These are phyloP conservation scores for Senna siamea DNA, from an alignment of 306 rosid species.

Conservation along the genomic window DNA sequence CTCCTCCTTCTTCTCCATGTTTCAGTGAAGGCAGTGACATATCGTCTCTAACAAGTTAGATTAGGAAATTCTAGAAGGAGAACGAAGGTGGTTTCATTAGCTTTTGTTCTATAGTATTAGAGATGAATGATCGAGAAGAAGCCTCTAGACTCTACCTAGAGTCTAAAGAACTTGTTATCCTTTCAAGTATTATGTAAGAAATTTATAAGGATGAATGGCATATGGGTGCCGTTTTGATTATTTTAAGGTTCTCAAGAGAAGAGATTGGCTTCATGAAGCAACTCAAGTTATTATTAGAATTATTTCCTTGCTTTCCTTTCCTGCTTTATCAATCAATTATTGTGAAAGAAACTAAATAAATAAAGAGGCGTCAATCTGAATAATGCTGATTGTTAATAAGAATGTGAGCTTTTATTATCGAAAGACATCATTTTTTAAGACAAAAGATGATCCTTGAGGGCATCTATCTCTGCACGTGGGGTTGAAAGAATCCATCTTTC, in stretches of 20 bases:
- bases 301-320: no score
- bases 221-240: slow-evolving; percentile 1
- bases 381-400: slow-evolving; percentile 35
- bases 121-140: slow-evolving; percentile 10
- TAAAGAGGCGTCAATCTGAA: neutral
- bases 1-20: slow-evolving; percentile 51
- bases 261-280: slow-evolving; percentile 28
- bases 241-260: no score
- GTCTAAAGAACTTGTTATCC: slow-evolving; percentile 18
- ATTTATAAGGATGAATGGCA: slow-evolving; percentile 5
- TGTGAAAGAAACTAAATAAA: neutral
- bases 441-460: slow-evolving; percentile 31
- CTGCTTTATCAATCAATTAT: slow-evolving; percentile 29
- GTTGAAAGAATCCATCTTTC: slow-evolving; percentile 42
- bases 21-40: slow-evolving; percentile 39
- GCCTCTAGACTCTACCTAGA: neutral
- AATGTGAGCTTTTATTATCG: slow-evolving; percentile 26
- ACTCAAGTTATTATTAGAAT: neutral
- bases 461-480: slow-evolving; percentile 41
- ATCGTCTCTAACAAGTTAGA: slow-evolving; percentile 29
- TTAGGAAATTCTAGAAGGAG: slow-evolving; percentile 24
- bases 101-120: slow-evolving; percentile 8
- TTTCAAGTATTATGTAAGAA: slow-evolving; percentile 12
- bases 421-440: slow-evolving; percentile 42
- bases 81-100: neutral